Evolutionary conservation across 805 yeast genomes (phyloP).

Genomic region (Yamadazyma olivae): DNA sequence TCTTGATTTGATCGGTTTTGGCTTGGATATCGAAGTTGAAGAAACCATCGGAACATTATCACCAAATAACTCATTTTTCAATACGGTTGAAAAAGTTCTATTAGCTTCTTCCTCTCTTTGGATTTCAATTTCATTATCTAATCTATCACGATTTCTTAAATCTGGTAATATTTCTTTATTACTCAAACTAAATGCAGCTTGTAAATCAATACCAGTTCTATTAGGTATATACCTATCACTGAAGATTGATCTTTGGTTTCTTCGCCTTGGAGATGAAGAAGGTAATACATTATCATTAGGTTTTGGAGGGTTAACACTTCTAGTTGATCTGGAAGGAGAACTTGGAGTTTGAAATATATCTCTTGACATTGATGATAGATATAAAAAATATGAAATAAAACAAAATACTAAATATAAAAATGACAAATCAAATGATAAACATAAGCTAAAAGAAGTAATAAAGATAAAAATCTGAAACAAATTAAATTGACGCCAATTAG

Average conservation of each 20-base stretch:
- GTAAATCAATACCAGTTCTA: conserved; percentile 80
- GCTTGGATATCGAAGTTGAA: conserved; percentile 24
- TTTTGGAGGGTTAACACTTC: conserved; percentile 35
- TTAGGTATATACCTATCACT: conserved; percentile 88
- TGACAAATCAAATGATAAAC: too few species aligned
- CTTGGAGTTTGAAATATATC: conserved; percentile 34
- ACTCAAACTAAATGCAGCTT: conserved; percentile 72
- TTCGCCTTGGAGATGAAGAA: conserved; percentile 44
- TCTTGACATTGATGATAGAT: conserved; percentile 10
- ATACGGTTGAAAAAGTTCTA: conserved; percentile 77
- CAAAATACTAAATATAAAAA: too few species aligned
- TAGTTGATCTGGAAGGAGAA: conserved; percentile 41
- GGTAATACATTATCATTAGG: conserved; percentile 26
- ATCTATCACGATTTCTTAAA: conserved; percentile 20
- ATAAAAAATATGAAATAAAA: too few species aligned
- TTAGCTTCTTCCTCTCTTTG: conserved; percentile 80
- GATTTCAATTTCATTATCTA: conserved; percentile 61
- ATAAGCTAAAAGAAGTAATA: too few species aligned
- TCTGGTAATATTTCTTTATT: conserved; percentile 42
- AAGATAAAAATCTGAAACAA: too few species aligned
- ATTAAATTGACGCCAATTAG: too few species aligned
- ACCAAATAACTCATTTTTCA: conserved; percentile 90
- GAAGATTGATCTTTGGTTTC: conserved; percentile 50
- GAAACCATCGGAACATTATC: conserved; percentile 65
- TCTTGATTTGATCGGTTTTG: conserved; percentile 10